phyloP scores from a whole-genome alignment of 129 eudicot genomes.

The Gnaphalium uliginosum region DNA sequence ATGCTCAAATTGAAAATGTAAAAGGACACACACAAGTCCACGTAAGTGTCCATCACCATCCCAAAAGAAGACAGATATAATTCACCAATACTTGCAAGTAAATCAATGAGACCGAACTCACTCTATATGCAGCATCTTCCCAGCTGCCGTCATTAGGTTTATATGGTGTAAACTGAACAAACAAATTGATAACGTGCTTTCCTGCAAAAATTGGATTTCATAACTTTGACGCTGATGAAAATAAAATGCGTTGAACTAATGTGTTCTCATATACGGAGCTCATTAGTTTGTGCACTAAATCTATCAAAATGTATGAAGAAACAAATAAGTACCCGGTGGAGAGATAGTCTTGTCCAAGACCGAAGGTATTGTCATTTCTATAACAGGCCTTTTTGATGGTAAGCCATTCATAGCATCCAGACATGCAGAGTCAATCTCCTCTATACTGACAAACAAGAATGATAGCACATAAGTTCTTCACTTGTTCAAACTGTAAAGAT shows the following conservation, averaged over 20 bases:
- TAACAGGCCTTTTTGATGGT: conserved; percentile 89
- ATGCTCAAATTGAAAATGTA: no score
- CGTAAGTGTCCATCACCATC: not conserved
- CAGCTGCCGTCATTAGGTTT: conserved; percentile 94
- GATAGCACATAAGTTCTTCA: conserved; percentile 4
- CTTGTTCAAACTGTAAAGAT: conserved; percentile 2
- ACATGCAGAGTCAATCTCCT: conserved; percentile 84
- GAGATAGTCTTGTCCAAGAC: conserved; percentile 85
- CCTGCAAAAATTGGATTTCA: conserved; percentile 44
- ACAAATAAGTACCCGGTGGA: conserved; percentile 64
- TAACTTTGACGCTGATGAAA: conserved; percentile 1
- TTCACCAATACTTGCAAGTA: conserved; percentile 8
- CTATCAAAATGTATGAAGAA: not conserved
- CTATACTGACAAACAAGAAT: conserved; percentile 53
- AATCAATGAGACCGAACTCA: conserved; percentile 42
- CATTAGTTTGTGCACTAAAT: not conserved
- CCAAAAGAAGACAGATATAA: not conserved
- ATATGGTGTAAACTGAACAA: conserved; percentile 94
- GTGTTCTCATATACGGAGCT: not conserved
- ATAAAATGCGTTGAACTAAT: not conserved
- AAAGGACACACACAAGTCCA: not conserved
- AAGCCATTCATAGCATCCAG: conserved; percentile 74
- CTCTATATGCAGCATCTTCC: conserved; percentile 92
- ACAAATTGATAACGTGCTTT: conserved; percentile 88
- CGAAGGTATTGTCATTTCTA: conserved; percentile 99